Base-by-base conservation (phyloP, 495 filamentous ascomycete species). In the Xylaria scruposa region DNA sequence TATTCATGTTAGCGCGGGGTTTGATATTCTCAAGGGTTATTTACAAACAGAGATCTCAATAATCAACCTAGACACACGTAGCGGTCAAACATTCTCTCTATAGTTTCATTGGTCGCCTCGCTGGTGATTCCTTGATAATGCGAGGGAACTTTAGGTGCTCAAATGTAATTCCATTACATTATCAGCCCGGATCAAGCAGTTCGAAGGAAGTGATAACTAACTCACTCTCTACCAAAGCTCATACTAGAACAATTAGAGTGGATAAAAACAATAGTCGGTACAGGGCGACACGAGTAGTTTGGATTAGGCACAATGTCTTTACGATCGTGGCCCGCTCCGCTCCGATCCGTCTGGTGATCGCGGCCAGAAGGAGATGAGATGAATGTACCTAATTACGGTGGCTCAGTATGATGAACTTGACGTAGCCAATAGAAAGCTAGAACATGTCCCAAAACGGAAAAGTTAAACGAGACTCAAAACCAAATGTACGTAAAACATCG, bases 401-500 rank as follows among this genome's bases (percentile, higher is more conserved):
- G 49, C 12, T 10, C 29, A 47, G 19, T 59, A 24, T 21, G 47
- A 19, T 17, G 36, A 68, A 7, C 51, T n/a, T 10, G 10, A 13
- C 1, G 24, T 12, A 21, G 58, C 68, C 68, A 70, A 70, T 70
- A n/a, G 26, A 3, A 63, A 42, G 68, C 17, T 4, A 42, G 56
- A 17, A 42, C 0, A 4, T 21, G 17, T 53, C 54, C 58, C 33
- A 70, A 62, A 70, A 2, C 17, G 44, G 68, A 49, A 70, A 70
- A 31, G 31, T 40, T 70, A 63, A 36, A 53, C 68, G 68, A 70
- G 58, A 53, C n/a, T 42, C 26, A 13, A 62, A 53, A 51, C 38
- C 21, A 56, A 9, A 58, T 47, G 51, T 44, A 38, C 42, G 19
- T 38, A 62, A 51, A 46, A 64, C 61, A 31, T 31, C 15, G 31